Percentiles rank a stretch among this genome's conserved stretches.
These are phyloP conservation scores for Solanum sitiens DNA, from an alignment of 257 asterid genomes.

Conservation along the genomic window DNA sequence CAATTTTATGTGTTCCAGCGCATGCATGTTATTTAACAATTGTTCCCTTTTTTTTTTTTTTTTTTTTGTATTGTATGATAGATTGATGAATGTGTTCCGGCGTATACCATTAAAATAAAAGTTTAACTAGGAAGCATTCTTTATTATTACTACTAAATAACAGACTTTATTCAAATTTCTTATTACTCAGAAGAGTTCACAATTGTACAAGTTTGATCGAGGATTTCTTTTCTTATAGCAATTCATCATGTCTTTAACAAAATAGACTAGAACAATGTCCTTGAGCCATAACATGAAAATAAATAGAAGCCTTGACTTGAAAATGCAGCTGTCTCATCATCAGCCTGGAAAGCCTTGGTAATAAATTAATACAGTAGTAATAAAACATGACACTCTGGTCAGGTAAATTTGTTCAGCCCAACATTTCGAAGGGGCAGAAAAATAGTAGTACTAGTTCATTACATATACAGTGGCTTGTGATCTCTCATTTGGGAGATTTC, in stretches of 20 bases:
- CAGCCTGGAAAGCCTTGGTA: slow-evolving; percentile 7
- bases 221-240: not conserved
- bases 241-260: not conserved
- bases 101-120: no score
- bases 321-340: slow-evolving; percentile 10
- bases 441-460: slow-evolving; percentile 6
- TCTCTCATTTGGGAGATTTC: slow-evolving; percentile 21
- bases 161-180: no score
- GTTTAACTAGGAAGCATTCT: no score
- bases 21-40: no score
- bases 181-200: no score
- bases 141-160: no score
- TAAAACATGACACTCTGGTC: not conserved
- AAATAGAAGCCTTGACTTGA: slow-evolving; percentile 1
- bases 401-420: slow-evolving; percentile 30
- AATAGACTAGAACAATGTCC: not conserved
- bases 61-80: no score
- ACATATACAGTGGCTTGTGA: slow-evolving; percentile 50
- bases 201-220: no score
- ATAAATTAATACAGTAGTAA: not conserved
- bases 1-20: not conserved
- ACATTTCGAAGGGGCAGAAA: slow-evolving; percentile 3
- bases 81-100: no score
- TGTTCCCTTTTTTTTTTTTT: no score
- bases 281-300: not conserved